Percentiles rank a stretch among this genome's conserved stretches.
Conservation (phyloP, 1,284 basidiomycete species). For the Cutaneotrichosporon sp. region DNA sequence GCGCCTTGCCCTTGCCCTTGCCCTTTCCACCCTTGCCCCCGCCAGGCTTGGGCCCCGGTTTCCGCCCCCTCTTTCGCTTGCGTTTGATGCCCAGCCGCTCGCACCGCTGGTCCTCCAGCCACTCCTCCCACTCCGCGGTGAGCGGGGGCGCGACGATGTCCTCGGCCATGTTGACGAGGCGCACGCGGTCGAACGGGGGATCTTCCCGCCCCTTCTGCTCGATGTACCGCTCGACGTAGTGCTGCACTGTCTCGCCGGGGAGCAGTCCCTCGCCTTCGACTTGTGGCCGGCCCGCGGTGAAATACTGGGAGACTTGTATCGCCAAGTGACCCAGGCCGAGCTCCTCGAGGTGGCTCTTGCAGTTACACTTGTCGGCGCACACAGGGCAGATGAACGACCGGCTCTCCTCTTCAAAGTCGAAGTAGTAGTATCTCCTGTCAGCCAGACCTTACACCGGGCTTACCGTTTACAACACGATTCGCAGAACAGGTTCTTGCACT, state of each 20-base stretch:
- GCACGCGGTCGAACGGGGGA: conserved; percentile 38
- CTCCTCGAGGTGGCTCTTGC: conserved; percentile 40
- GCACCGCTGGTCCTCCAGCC: conserved; percentile 11
- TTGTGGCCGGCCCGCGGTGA: too few relatives aligned
- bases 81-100: neutral
- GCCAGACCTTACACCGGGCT: conserved; percentile 11
- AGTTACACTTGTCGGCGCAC: conserved; percentile 48
- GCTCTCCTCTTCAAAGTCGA: conserved; percentile 46
- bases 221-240: conserved; percentile 30
- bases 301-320: too few relatives aligned
- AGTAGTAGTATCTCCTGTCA: conserved; percentile 42
- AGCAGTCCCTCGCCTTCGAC: conserved; percentile 3
- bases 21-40: conserved; percentile 11
- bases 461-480: conserved; percentile 45
- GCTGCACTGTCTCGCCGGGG: conserved; percentile 32
- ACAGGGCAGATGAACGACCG: conserved; percentile 49
- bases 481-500: conserved; percentile 42
- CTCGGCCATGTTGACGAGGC: conserved; percentile 34
- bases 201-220: conserved; percentile 15
- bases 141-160: conserved; percentile 37
- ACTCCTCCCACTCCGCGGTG: conserved; percentile 23
- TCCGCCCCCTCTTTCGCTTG: neutral
- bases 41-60: neutral
- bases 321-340: conserved; percentile 39
- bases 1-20: neutral